Evolutionary conservation across 2,329 filamentous ascomycete genomes (phyloP).

Genomic region (Camptophora hylomeconis): DNA sequence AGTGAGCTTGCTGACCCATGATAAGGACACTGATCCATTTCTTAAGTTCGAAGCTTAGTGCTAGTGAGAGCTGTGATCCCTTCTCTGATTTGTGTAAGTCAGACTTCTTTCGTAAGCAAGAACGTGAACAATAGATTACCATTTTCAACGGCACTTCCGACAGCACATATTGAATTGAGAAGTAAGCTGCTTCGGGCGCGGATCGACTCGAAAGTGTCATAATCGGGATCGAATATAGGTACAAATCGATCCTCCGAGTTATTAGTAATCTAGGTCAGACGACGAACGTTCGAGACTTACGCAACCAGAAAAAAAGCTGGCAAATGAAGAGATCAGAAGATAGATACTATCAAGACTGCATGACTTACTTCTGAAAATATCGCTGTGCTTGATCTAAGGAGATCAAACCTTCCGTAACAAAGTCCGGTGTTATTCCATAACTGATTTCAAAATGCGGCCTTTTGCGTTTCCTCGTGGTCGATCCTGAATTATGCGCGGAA

Average conservation of each 20-base stretch:
- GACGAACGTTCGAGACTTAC: not conserved
- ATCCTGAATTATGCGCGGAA: conserved; percentile 3
- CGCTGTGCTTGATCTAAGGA: conserved; percentile 22
- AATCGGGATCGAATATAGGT: conserved; percentile 33
- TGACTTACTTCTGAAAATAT: too few species aligned
- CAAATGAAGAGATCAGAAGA: too few species aligned
- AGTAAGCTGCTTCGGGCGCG: conserved; percentile 36
- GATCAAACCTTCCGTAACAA: conserved; percentile 24
- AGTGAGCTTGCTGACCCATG: conserved; percentile 25
- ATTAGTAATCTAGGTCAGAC: too few species aligned
- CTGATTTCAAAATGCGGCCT: conserved; percentile 23
- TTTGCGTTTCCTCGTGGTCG: conserved; percentile 17
- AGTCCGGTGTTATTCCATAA: conserved; percentile 23
- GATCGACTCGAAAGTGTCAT: conserved; percentile 35
- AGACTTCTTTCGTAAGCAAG: not conserved
- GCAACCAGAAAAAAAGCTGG: conserved; percentile 24
- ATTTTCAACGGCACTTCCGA: conserved; percentile 35
- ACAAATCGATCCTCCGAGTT: conserved; percentile 38
- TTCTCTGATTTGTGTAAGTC: conserved; percentile 17
- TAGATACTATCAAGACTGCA: too few species aligned
- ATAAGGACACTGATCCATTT: conserved; percentile 34
- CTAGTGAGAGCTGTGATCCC: conserved; percentile 25
- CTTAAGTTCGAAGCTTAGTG: conserved; percentile 33
- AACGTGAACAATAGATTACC: conserved; percentile 10
- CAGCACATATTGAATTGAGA: conserved; percentile 39